A percentile compares a stretch with the other conserved stretches of the same genome.
Conservation (phyloP, 768 basidiomycete genomes). For the Xanthoconium purpureum region DNA sequence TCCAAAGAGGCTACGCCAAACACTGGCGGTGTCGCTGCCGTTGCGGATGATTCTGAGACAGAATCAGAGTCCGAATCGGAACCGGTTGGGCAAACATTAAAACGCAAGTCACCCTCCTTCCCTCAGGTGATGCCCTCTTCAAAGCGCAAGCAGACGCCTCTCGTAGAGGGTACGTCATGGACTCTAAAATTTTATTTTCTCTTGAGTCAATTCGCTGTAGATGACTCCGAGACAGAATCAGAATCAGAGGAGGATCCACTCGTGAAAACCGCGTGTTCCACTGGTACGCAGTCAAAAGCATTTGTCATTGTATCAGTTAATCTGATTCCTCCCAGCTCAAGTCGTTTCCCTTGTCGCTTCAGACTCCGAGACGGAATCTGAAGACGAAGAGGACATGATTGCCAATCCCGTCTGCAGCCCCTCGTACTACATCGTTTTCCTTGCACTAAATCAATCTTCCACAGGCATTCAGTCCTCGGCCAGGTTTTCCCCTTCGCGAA, state of each 20-base stretch:
- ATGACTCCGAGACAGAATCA: slow-evolving; percentile 48
- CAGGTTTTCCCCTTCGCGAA: slow-evolving; percentile 49
- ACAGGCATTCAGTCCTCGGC: slow-evolving; percentile 46
- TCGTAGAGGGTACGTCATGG: slow-evolving; percentile 16
- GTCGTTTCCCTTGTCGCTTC: slow-evolving; percentile 4
- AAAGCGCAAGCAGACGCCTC: slow-evolving; percentile 19
- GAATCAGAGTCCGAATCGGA: slow-evolving; percentile 34
- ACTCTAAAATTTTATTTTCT: not conserved
- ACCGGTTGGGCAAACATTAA: slow-evolving; percentile 2
- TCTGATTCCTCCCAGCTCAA: not conserved
- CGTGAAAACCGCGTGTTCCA: slow-evolving; percentile 2
- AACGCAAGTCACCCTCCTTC: slow-evolving; percentile 27
- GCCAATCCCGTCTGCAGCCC: slow-evolving; percentile 31
- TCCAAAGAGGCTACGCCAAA: slow-evolving; percentile 4
- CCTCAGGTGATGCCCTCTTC: slow-evolving; percentile 3
- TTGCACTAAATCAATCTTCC: not conserved
- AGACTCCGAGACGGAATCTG: slow-evolving; percentile 46
- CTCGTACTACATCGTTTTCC: not conserved
- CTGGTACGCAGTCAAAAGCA: slow-evolving; percentile 19
- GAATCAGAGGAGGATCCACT: slow-evolving; percentile 34
- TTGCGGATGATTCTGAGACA: slow-evolving; percentile 28
- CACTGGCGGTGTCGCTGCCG: not conserved
- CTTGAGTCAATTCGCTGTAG: slow-evolving; percentile 4
- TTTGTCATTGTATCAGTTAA: not conserved
- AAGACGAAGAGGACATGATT: slow-evolving; percentile 33